Evolutionary conservation across 2,329 filamentous ascomycete species (phyloP).

Genomic region (Colletotrichum filicis): DNA sequence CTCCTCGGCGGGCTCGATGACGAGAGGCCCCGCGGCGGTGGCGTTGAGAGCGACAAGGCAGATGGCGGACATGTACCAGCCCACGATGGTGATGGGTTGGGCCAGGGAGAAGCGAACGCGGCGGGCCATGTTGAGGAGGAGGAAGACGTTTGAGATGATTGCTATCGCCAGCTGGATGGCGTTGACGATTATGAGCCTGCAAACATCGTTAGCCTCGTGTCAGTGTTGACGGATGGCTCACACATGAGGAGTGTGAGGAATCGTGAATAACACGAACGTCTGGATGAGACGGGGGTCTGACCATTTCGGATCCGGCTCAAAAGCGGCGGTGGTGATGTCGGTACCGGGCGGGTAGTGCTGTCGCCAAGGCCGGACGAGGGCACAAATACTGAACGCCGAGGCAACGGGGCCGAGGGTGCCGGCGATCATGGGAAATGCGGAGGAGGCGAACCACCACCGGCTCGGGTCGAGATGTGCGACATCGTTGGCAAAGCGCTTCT

Average conservation of each 20-base stretch:
- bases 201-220: background rate
- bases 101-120: slow-evolving; percentile 84
- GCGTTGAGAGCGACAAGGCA: slow-evolving; percentile 74
- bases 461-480: slow-evolving; percentile 59
- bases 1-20: slow-evolving; percentile 52
- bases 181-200: slow-evolving; percentile 78
- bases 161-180: slow-evolving; percentile 81
- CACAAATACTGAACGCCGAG: slow-evolving; percentile 88
- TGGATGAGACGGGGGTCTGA: slow-evolving; percentile 45
- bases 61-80: slow-evolving; percentile 77
- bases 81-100: slow-evolving; percentile 83
- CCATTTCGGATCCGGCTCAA: slow-evolving; percentile 77
- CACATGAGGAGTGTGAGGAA: background rate
- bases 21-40: slow-evolving; percentile 71
- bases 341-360: slow-evolving; percentile 62
- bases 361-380: slow-evolving; percentile 84
- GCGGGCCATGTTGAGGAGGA: slow-evolving; percentile 88
- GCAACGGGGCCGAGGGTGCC: slow-evolving; percentile 88
- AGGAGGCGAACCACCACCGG: slow-evolving; percentile 73
- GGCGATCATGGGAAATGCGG: slow-evolving; percentile 80
- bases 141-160: slow-evolving; percentile 80
- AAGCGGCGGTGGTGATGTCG: slow-evolving; percentile 59
- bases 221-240: background rate
- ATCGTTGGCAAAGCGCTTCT: slow-evolving; percentile 49
- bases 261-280: background rate